phyloP scores from a whole-genome alignment of 768 basidiomycete genomes.

The Xerocomus brunneocitrinus region DNA sequence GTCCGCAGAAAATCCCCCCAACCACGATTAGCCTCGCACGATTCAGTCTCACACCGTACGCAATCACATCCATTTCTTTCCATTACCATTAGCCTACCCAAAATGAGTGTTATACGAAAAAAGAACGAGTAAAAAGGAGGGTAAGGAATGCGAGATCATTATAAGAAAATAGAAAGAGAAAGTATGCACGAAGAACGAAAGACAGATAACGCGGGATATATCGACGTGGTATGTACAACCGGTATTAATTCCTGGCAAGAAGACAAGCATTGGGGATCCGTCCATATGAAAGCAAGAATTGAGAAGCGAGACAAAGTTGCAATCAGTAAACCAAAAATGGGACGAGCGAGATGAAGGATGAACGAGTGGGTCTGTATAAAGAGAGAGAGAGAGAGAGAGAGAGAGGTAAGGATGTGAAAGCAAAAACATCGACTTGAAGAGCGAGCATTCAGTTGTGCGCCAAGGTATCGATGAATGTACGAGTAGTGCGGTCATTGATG shows the following conservation, averaged over 20 bases:
- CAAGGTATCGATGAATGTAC: slow-evolving; percentile 13
- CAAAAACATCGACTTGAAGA: slow-evolving; percentile 6
- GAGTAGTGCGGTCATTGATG: not conserved
- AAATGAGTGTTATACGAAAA: slow-evolving; percentile 6
- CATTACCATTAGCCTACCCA: slow-evolving; percentile 5
- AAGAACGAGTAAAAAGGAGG: not conserved
- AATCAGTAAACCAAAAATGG: slow-evolving; percentile 1
- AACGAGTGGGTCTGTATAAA: not conserved
- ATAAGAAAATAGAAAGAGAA: slow-evolving; percentile 3
- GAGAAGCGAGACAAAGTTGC: slow-evolving; percentile 1
- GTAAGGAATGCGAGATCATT: not conserved
- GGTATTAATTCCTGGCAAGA: slow-evolving; percentile 18
- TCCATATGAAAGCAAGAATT: slow-evolving; percentile 4
- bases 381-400: not conserved
- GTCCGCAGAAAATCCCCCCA: too few relatives aligned
- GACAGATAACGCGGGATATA: not conserved
- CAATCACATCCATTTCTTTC: not conserved
- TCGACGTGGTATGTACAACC: slow-evolving; percentile 6
- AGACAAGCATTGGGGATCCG: not conserved
- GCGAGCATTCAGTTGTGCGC: slow-evolving; percentile 5
- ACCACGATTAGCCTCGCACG: too few relatives aligned
- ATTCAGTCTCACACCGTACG: not conserved
- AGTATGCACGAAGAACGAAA: slow-evolving; percentile 1
- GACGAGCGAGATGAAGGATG: not conserved
- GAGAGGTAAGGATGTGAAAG: not conserved